Conservation (phyloP, 176 grass and related monocot genomes). For the Dendrocalamus sinicus region DNA sequence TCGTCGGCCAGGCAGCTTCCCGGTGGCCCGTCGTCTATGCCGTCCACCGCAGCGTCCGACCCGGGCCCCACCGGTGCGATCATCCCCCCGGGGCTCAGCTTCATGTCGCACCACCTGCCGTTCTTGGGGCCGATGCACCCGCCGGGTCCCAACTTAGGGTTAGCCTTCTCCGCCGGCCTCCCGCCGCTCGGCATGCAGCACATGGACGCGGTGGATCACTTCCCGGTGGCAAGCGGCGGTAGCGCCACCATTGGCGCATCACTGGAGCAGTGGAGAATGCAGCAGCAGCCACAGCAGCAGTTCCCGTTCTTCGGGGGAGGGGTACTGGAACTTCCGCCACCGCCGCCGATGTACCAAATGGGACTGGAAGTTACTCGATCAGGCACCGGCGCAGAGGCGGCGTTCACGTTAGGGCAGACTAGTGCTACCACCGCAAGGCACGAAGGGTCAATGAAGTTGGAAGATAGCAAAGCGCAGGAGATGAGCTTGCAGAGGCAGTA, state of each 20-base stretch:
- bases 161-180: slow-evolving; percentile 66
- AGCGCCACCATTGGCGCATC: slow-evolving; percentile 46
- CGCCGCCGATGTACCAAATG: slow-evolving; percentile 54
- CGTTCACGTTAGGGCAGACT: slow-evolving; percentile 57
- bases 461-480: slow-evolving; percentile 46
- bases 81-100: slow-evolving; percentile 36
- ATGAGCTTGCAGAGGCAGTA: slow-evolving; percentile 61
- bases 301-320: slow-evolving; percentile 71
- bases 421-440: slow-evolving; percentile 35
- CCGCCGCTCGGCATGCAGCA: slow-evolving; percentile 54
- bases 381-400: slow-evolving; percentile 30
- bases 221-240: slow-evolving; percentile 56
- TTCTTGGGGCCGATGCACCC: slow-evolving; percentile 69
- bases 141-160: slow-evolving; percentile 60
- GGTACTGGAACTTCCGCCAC: slow-evolving; percentile 45
- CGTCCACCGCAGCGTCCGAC: slow-evolving; percentile 23
- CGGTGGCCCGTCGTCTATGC: slow-evolving; percentile 32
- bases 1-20: slow-evolving; percentile 19
- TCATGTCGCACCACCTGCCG: slow-evolving; percentile 60
- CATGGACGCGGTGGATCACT: slow-evolving; percentile 53
- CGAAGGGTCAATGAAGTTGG: slow-evolving; percentile 60
- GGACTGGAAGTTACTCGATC: slow-evolving; percentile 53
- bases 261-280: slow-evolving; percentile 66
- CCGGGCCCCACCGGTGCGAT: slow-evolving; percentile 20
- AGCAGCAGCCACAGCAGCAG: slow-evolving; percentile 59